A percentile compares a stretch with the other conserved stretches of the same genome.
These are phyloP conservation scores for Leptographium wingfieldii DNA, from an alignment of 2,329 filamentous ascomycete species.

Conservation along the genomic window DNA sequence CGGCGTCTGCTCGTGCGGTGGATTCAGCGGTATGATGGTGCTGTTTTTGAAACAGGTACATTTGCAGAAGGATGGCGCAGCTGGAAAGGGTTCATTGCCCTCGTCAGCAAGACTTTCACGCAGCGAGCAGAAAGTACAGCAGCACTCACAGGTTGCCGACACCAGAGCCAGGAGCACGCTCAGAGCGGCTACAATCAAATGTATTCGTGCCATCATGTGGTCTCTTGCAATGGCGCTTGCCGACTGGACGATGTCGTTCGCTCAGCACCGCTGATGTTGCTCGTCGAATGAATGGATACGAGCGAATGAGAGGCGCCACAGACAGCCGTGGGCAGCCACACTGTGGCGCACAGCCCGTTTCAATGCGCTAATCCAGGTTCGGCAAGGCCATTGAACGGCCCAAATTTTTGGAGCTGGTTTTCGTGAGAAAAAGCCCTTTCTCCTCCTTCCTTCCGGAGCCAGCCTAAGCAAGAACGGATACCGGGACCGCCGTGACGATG, in stretches of 20 bases:
- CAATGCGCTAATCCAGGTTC: not conserved
- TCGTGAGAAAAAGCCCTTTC: not conserved
- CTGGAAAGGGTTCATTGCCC: conserved; percentile 20
- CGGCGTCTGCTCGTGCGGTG: conserved; percentile 22
- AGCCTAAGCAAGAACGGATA: not conserved
- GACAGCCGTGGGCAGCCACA: not conserved
- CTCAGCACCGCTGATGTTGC: too few species aligned
- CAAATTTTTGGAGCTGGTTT: not conserved
- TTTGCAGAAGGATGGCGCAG: conserved; percentile 54
- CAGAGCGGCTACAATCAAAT: conserved; percentile 24
- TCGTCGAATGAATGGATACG: too few species aligned
- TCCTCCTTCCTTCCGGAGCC: too few species aligned
- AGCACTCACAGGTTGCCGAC: conserved; percentile 28
- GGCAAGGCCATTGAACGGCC: not conserved
- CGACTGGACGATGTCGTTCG: not conserved
- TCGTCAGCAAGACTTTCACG: not conserved
- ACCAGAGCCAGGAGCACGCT: conserved; percentile 19
- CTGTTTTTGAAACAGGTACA: conserved; percentile 59
- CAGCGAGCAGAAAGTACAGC: too few species aligned
- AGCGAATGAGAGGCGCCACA: too few species aligned
- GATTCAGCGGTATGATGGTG: conserved; percentile 51
- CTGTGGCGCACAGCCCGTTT: not conserved
- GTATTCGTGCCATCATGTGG: conserved; percentile 26
- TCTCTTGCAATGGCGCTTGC: not conserved
- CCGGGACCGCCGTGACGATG: conserved; percentile 18